Conservation (phyloP, 805 yeast species). For the Starmera quercuum region DNA sequence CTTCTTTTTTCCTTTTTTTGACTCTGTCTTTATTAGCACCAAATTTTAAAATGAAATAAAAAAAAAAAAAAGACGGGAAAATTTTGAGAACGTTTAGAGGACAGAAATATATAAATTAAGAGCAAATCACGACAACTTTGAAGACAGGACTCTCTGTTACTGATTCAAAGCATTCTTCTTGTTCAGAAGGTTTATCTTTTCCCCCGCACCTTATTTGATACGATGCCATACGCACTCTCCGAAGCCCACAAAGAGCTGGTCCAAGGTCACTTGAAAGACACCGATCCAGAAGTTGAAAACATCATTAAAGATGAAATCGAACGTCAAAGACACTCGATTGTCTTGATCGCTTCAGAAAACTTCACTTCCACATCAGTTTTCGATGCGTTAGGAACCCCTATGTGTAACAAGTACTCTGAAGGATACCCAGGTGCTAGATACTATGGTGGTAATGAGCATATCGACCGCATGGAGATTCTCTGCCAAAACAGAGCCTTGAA, state of each 20-base stretch:
- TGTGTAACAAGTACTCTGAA: conserved; percentile 98
- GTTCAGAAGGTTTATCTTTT: no score
- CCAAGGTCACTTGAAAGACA: conserved; percentile 47
- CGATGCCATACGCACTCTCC: conserved; percentile 57
- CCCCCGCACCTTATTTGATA: no score
- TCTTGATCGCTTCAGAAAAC: conserved; percentile 93
- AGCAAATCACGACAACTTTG: no score
- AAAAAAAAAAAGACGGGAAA: no score
- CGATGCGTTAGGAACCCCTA: conserved; percentile 94
- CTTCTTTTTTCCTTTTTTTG: no score
- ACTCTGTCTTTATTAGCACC: no score
- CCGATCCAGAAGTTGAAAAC: conserved; percentile 73
- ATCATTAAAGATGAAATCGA: conserved; percentile 73
- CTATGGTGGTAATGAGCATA: conserved; percentile 97
- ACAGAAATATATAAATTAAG: no score
- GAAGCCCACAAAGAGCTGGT: conserved; percentile 58
- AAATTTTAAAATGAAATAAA: no score
- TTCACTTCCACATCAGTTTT: conserved; percentile 94
- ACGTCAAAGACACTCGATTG: conserved; percentile 92
- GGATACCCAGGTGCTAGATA: conserved; percentile 99
- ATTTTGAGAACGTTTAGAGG: no score
- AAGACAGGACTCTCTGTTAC: no score
- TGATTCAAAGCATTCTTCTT: no score
- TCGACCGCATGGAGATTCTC: conserved; percentile 85
- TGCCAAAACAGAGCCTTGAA: conserved; percentile 93